phyloP scores from a whole-genome alignment of 2,329 filamentous ascomycete genomes.

The Basipetospora chlamydospora region DNA sequence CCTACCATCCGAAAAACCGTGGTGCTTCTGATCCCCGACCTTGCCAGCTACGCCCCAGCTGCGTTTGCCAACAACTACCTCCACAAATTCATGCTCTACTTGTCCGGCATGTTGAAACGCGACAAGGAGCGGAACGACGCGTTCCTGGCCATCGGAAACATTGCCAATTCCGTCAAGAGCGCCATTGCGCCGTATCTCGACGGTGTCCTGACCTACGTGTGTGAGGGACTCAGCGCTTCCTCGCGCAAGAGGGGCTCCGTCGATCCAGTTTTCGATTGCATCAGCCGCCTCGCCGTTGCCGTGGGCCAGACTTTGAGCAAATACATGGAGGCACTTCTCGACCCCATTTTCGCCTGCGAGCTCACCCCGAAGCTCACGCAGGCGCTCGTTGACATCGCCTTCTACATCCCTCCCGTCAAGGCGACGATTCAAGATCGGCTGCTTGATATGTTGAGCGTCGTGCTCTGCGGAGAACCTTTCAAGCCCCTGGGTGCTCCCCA shows the following conservation, averaged over 20 bases:
- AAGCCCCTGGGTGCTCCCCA: conserved; percentile 83
- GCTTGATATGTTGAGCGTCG: conserved; percentile 86
- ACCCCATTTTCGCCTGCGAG: conserved; percentile 94
- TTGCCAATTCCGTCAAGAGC: conserved; percentile 90
- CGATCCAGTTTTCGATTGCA: conserved; percentile 87
- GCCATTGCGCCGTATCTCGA: conserved; percentile 92
- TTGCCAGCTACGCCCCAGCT: conserved; percentile 81
- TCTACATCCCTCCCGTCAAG: conserved; percentile 93
- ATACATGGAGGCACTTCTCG: conserved; percentile 90
- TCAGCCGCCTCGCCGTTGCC: conserved; percentile 88
- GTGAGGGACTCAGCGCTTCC: conserved; percentile 75
- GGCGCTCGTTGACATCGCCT: conserved; percentile 94
- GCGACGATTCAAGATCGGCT: conserved; percentile 85
- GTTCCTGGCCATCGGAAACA: conserved; percentile 89
- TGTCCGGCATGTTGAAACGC: conserved; percentile 86
- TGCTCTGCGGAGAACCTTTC: conserved; percentile 84
- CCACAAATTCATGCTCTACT: conserved; percentile 92
- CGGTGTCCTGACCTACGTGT: conserved; percentile 82
- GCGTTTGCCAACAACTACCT: conserved; percentile 82
- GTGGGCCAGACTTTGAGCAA: conserved; percentile 96
- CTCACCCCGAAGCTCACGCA: conserved; percentile 88
- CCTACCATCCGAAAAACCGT: conserved; percentile 77
- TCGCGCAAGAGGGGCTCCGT: conserved; percentile 51
- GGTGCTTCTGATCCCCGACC: conserved; percentile 77
- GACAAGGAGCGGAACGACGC: conserved; percentile 89